Evolutionary conservation across 2,329 filamentous ascomycete genomes (phyloP).

Genomic region (Sporothrix schenckii): DNA sequence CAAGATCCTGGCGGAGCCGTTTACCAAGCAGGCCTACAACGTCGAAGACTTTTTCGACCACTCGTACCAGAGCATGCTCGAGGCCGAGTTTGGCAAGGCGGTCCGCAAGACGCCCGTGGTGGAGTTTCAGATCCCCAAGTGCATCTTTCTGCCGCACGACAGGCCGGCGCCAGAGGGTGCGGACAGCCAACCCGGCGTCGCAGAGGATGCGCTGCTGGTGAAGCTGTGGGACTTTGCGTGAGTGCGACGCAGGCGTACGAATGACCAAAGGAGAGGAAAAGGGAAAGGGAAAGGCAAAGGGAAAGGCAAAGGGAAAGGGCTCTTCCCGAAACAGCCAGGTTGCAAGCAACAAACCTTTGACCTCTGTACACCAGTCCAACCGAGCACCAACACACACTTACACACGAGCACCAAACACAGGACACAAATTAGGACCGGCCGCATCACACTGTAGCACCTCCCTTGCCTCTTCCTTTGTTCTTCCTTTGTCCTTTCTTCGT

Average conservation of each 20-base stretch:
- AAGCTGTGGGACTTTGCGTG: slow-evolving; percentile 63
- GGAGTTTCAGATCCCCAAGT: slow-evolving; percentile 92
- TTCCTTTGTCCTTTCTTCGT: neutral
- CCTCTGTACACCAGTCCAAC: neutral
- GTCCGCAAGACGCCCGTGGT: slow-evolving; percentile 85
- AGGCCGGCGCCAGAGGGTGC: slow-evolving; percentile 42
- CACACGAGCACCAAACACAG: neutral
- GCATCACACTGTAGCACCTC: neutral
- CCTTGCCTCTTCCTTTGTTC: neutral
- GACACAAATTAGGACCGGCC: slow-evolving; percentile 14
- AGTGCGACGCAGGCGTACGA: neutral
- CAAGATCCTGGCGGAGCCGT: slow-evolving; percentile 93
- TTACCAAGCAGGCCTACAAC: slow-evolving; percentile 92
- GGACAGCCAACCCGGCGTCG: slow-evolving; percentile 30
- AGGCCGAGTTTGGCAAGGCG: slow-evolving; percentile 79
- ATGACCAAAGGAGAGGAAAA: neutral
- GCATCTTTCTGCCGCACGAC: slow-evolving; percentile 66
- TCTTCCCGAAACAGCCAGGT: neutral
- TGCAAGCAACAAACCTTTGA: neutral
- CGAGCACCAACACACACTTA: neutral
- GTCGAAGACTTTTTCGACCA: slow-evolving; percentile 98
- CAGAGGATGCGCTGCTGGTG: slow-evolving; percentile 59
- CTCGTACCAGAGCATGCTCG: slow-evolving; percentile 83
- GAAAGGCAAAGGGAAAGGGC: neutral
- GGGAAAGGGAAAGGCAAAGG: slow-evolving; percentile 4